Conservation (phyloP, 352 stramenopile genomes). For the Aphanomyces invadans region DNA sequence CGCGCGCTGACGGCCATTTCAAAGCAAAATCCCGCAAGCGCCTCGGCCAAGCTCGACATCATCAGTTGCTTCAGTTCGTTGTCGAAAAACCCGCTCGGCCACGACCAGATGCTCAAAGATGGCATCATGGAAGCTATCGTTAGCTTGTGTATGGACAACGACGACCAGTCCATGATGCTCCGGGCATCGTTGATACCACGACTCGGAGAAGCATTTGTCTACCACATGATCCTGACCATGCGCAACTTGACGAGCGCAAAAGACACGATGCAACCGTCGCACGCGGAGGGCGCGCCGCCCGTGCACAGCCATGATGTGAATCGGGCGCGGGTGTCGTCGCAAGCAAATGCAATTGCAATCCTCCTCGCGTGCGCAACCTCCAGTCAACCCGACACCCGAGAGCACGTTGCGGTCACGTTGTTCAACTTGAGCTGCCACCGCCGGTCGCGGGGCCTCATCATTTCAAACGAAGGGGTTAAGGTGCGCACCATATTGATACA, state of each 20-base stretch:
- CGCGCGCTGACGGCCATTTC: slow-evolving; percentile 51
- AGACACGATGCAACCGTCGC: not conserved
- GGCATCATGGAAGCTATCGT: slow-evolving; percentile 52
- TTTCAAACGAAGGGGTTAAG: slow-evolving; percentile 76
- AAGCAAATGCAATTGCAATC: slow-evolving; percentile 48
- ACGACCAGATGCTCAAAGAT: slow-evolving; percentile 69
- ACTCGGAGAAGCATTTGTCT: slow-evolving; percentile 56
- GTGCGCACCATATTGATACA: too few species aligned
- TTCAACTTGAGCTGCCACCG: slow-evolving; percentile 53
- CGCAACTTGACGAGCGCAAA: slow-evolving; percentile 58
- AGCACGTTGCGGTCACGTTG: slow-evolving; percentile 59
- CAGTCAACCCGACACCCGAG: slow-evolving; percentile 38
- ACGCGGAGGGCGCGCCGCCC: slow-evolving; percentile 6
- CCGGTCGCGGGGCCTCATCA: slow-evolving; percentile 52
- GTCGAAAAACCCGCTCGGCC: slow-evolving; percentile 46
- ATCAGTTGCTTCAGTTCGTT: slow-evolving; percentile 58
- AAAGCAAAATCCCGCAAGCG: slow-evolving; percentile 29
- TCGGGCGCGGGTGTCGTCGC: slow-evolving; percentile 42
- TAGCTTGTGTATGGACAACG: slow-evolving; percentile 30
- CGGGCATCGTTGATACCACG: slow-evolving; percentile 46
- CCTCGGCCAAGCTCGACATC: slow-evolving; percentile 43
- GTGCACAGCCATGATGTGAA: slow-evolving; percentile 37
- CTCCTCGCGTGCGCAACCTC: slow-evolving; percentile 48
- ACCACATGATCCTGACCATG: slow-evolving; percentile 54
- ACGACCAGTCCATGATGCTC: slow-evolving; percentile 27